These are phyloP conservation scores for Leccinum uliginosum DNA, from an alignment of 768 basidiomycete genomes.

Conservation along the genomic window DNA sequence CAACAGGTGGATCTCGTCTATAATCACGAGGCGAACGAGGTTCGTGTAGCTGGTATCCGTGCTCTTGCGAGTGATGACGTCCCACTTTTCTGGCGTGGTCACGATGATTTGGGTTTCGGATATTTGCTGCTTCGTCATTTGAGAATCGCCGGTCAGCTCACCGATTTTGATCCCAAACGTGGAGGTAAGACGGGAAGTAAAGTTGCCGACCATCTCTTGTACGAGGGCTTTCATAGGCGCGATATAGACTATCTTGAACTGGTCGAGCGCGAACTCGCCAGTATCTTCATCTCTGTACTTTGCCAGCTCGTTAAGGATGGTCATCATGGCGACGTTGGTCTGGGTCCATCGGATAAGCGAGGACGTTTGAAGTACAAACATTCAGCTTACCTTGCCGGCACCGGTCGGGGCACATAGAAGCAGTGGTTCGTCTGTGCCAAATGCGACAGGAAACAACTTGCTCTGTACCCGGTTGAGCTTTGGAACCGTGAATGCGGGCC, in stretches of 20 bases:
- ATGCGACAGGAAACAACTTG: conserved; percentile 88
- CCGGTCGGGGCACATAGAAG: conserved; percentile 97
- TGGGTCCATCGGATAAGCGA: conserved; percentile 30
- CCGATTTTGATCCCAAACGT: conserved; percentile 79
- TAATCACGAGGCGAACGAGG: conserved; percentile 91
- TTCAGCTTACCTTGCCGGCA: conserved; percentile 83
- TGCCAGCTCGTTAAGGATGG: conserved; percentile 84
- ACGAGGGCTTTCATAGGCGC: conserved; percentile 99
- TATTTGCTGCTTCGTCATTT: conserved; percentile 98
- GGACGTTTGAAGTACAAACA: background rate
- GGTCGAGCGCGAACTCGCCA: conserved; percentile 75
- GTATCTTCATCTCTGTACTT: conserved; percentile 85
- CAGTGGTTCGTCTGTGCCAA: conserved; percentile 92
- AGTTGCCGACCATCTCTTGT: conserved; percentile 98
- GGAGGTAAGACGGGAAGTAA: conserved; percentile 62
- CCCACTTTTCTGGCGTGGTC: conserved; percentile 99
- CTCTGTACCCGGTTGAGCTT: conserved; percentile 90
- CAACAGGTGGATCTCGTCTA: conserved; percentile 96
- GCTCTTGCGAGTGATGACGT: conserved; percentile 97
- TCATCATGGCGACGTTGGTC: conserved; percentile 98
- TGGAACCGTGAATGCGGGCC: conserved; percentile 77
- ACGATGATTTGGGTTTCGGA: conserved; percentile 97
- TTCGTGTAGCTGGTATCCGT: conserved; percentile 97
- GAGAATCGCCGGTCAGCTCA: conserved; percentile 94
- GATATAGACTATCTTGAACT: conserved; percentile 96